Evolutionary conservation across 257 asterid genomes (phyloP), one percentile per base, ranked within the genome.

Genomic region (Solanum corneliomulleri): DNA sequence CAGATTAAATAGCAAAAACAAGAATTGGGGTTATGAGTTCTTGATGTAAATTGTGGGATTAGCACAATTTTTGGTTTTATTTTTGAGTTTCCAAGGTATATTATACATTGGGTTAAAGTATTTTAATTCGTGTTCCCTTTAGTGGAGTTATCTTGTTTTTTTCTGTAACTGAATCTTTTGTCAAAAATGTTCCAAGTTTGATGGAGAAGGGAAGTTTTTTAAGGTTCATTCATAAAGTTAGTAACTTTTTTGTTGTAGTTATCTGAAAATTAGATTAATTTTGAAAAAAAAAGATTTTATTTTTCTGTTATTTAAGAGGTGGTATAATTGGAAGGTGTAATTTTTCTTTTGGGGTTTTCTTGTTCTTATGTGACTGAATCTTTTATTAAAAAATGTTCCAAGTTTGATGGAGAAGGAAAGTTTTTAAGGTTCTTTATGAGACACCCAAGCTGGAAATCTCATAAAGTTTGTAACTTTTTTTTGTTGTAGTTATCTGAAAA

Each of bases 391-490:
- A 68, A 74, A 83, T 80, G 81, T 91, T 86, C 88, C 42, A 84
- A 86, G 37, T 83, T 81, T 86, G 88, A 60, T 62, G 52, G 52
- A 85, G 78, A 87, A 88, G 91, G 75, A 87, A 89, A 87, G 84
- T 77, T 86, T 60, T 39, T 44, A 29, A 39, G 45, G 39, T 41
- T 87, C 64, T 76, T 71, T 87, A 69, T 45, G 7, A 81, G 78
- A 86, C 45, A 15, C 84, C 86, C 82, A 72, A 41, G 74, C 81
- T 86, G 44, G 81, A n/a, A 44, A 52, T 45, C 82, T 68, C 13
- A 20, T 70, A 85, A 87, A 29, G 15, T 88, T 83, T 0, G 25
- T 0, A 31, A 35, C 23, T 84, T 85, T 66, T 85, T 66, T 33
- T 84, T 29, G 20, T 44, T 25, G 56, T 47, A n/a, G 31, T 62